Evolutionary conservation across 305 asterid genomes (phyloP), one percentile per base, ranked within the genome.

Genomic region (Petunia hybrid): DNA sequence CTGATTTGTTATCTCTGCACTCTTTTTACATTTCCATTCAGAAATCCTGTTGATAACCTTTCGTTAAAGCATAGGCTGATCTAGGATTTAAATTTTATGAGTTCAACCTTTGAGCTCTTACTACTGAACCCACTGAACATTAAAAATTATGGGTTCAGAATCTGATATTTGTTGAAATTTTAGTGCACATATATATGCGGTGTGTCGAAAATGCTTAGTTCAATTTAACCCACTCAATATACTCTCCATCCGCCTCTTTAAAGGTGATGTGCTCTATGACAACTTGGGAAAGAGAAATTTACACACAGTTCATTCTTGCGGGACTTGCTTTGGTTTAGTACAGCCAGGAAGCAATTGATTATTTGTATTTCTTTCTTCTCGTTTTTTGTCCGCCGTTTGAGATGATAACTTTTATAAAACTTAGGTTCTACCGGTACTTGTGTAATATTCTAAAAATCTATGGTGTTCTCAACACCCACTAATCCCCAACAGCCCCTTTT

Each of bases 311-410:
- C 64, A 73, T 53, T 13, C 48, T 51, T 73, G 78, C 55, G 64
- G 39, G 36, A 6, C 46, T 73, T 73, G 64, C 64, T 73, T 73
- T 73, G 6, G 36, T 51, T 73, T 73, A 36, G 14, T 36, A 22
- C 7, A 51, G 48, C 53, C 45, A 66, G 3, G 16, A 41, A 73
- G 78, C 48, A 69, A 69, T 69, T 69, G 76, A 69, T 43, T 43
- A 42, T 43, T 16, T 69, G 43, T n/a, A 42, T 8, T 8, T 73
- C 45, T 38, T 8, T 36, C 45, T 64, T 62, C 42, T 62, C 12
- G 3, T n/a, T 38, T 36, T 64, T 64, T 10, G 4, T 5, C 70
- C 45, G 36, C 45, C 4, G 7, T 62, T 10, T 63, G 69, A 35
- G 43, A 57, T 63, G 14, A 63, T 63, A 63, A 63, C 69, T 36